Base-by-base conservation (phyloP, 2,329 filamentous ascomycete genomes). In the Colletotrichum simmondsii region DNA sequence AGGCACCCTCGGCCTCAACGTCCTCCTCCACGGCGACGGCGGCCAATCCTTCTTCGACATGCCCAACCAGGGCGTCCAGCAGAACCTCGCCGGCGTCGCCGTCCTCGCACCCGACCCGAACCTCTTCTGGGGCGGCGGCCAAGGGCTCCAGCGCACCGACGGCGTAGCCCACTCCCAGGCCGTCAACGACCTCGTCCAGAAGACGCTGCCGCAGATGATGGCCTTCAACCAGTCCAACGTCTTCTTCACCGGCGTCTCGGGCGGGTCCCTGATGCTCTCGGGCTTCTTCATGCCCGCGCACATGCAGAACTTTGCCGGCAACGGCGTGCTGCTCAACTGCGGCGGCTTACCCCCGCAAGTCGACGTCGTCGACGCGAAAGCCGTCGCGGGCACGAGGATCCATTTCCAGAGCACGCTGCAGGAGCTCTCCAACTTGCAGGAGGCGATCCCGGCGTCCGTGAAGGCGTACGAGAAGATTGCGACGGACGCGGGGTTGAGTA, bases 1-100 rank as follows among this genome's bases (percentile, higher is more conserved):
- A 0, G 84, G 85, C 5, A 74, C 80, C 7, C 80, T 88, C 35
- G 88, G 87, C 62, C 82, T 89, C 7, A 91, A 91, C 75, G 86
- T 91, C 16, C 84, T 91, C 46, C 84, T 91, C 4, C 89, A 91
- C 77, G 89, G 89, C 62, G 89, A 91, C 77, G 89, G 89, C 54
- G 89, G 89, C 7, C 86, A 89, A 76, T 89, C 87, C 14, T 90
- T 89, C 83, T 88, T 88, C 79, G 87, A 88, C 77, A 88, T 89
- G 80, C 87, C 87, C 46, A 89, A 89, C 79, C 86, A 89, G 75
- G 85, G 83, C 22, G 85, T 89, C 12, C 85, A 87, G 67, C 78
- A 80, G 63, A 85, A 85, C 74, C 84, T 88, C 37, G 87, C 88
- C 78, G 88, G 88, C 72, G 86, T 89, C 11, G 87, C 83, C 10